Conservation (phyloP, 2,329 filamentous ascomycete species). For the Lizonia empirigonia region DNA sequence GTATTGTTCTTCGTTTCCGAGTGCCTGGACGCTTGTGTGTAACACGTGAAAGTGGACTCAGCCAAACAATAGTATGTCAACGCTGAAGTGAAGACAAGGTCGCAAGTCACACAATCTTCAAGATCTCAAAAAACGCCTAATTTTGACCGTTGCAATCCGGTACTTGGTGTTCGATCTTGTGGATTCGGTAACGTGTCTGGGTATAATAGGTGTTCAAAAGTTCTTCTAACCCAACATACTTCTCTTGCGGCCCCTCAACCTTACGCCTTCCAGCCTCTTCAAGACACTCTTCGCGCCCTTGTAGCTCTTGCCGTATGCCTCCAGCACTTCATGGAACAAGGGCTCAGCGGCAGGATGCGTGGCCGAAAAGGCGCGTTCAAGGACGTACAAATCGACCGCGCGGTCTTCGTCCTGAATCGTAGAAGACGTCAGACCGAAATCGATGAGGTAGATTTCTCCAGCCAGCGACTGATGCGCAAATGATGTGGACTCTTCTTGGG, state of each 20-base stretch:
- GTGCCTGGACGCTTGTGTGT: too few relatives aligned
- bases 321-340: constrained; percentile 74
- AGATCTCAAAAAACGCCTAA: background rate
- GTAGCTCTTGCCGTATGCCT: constrained; percentile 74
- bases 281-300: constrained; percentile 77
- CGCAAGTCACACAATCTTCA: background rate
- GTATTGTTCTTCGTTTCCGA: constrained; percentile 6
- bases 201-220: background rate
- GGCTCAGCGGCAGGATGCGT: constrained; percentile 87
- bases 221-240: constrained; percentile 84
- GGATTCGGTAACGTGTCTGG: background rate
- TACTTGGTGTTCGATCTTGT: background rate
- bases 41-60: background rate
- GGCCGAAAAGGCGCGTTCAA: constrained; percentile 92
- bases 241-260: constrained; percentile 91
- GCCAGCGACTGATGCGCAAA: constrained; percentile 9
- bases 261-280: constrained; percentile 85
- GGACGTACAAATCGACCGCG: constrained; percentile 93
- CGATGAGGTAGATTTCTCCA: constrained; percentile 87
- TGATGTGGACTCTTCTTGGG: background rate
- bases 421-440: constrained; percentile 88
- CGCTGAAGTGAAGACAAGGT: background rate
- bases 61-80: background rate
- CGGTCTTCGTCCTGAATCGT: constrained; percentile 86
- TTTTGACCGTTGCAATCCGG: too few relatives aligned